Base-by-base conservation (phyloP, 257 asterid genomes). In the Sherardia arvensis region DNA sequence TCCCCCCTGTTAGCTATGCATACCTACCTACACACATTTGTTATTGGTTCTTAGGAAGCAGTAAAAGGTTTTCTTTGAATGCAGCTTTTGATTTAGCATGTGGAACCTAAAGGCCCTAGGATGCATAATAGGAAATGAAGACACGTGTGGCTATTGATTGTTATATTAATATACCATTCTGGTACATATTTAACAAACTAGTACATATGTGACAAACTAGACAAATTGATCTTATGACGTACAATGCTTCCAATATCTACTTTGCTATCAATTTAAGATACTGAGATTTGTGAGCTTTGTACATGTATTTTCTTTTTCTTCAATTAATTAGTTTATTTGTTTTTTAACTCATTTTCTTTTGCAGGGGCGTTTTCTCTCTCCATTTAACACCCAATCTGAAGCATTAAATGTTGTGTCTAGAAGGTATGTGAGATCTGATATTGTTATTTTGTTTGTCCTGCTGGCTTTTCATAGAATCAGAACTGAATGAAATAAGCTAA, bases 341-440 rank as follows among this genome's bases (percentile, higher is more conserved):
- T 30, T 45, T 54, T 59, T 12, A 29, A 22, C 60, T 69, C 53
- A 27, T 71, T n/a, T 72, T 4, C 36, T 48, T 67, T 67, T 65
- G 32, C 88, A 89, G 99, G 99, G 99, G 3, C 89, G 95, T 66
- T 92, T 92, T 71, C 78, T 92, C 32, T 79, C 96, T 74, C 76
- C 99, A 27, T 80, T 92, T n/a, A 79, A 67, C 79, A 89, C 97
- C 48, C 93, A 80, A 66, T 92, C 99, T 15, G 96, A 97, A 26
- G 93, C 95, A 75, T 68, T 89, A 60, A 92, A 92, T 81, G 99
- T 92, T 62, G 99, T 92, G 55, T 82, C 96, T 33, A 80, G 80
- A 77, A 92, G 97, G 97, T 90, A 72, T 77, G 80, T 66, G 43
- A 55, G 69, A 57, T 45, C 62, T 47, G 64, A 40, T 2, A 12